phyloP scores from a whole-genome alignment of 768 basidiomycete species.

The Auriscalpium orientale region DNA sequence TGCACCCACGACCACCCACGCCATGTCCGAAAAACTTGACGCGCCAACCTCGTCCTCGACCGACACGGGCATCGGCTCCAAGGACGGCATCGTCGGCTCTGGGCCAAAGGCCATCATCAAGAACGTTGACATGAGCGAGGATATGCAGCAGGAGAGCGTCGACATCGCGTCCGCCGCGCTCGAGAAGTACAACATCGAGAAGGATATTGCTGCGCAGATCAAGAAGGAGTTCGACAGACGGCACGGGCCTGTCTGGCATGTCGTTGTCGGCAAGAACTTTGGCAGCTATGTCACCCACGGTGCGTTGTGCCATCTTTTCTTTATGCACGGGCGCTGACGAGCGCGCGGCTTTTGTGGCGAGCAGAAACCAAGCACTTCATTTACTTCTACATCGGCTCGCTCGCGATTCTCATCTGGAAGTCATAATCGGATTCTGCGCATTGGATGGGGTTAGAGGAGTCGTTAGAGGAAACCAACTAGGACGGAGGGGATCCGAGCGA shows the following conservation, averaged over 20 bases:
- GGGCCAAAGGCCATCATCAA: slow-evolving; percentile 87
- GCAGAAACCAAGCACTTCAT: slow-evolving; percentile 97
- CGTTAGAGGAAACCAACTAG: not conserved
- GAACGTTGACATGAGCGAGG: slow-evolving; percentile 93
- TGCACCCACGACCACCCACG: not conserved
- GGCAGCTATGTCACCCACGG: slow-evolving; percentile 97
- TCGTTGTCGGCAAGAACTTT: slow-evolving; percentile 98
- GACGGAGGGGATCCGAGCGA: not conserved
- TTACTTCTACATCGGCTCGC: slow-evolving; percentile 92
- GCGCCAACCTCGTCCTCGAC: slow-evolving; percentile 48
- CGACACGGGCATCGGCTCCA: slow-evolving; percentile 38
- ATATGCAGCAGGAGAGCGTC: slow-evolving; percentile 93
- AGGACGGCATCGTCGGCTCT: slow-evolving; percentile 21
- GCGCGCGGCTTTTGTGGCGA: slow-evolving; percentile 2
- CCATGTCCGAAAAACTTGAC: slow-evolving; percentile 42
- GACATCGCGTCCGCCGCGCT: slow-evolving; percentile 81
- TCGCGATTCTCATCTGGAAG: slow-evolving; percentile 94
- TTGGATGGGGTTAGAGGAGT: not conserved
- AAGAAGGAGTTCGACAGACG: slow-evolving; percentile 96
- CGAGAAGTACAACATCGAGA: slow-evolving; percentile 91
- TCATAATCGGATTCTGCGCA: slow-evolving; percentile 38
- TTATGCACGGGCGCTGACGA: slow-evolving; percentile 1
- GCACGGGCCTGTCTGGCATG: slow-evolving; percentile 95
- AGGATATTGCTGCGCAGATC: slow-evolving; percentile 96
- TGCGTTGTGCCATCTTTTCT: slow-evolving; percentile 32